Conservation (phyloP, 2,329 filamentous ascomycete species). For the Sclerotinia minor region DNA sequence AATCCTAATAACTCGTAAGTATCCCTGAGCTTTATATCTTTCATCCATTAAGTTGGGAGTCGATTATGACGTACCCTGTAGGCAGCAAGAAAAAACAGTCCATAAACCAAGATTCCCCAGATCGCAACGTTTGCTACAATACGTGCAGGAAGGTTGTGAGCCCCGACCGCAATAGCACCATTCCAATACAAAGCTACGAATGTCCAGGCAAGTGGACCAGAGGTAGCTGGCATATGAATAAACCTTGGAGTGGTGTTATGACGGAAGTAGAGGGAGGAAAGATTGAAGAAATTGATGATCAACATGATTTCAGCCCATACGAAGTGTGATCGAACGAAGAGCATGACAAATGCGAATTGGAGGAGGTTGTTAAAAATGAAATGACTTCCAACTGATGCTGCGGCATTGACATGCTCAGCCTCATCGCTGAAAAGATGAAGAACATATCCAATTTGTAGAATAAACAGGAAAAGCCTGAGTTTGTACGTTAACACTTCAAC, state of each 20-base stretch:
- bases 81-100: constrained; percentile 69
- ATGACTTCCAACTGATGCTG: constrained; percentile 77
- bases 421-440: constrained; percentile 72
- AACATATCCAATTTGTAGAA: constrained; percentile 75
- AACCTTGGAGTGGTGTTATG: constrained; percentile 69
- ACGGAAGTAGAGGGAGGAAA: constrained; percentile 76
- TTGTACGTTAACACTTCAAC: background rate
- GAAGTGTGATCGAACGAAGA: constrained; percentile 77
- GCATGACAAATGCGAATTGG: constrained; percentile 77
- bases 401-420: constrained; percentile 61
- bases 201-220: constrained; percentile 80
- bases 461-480: constrained; percentile 67
- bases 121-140: constrained; percentile 86
- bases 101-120: constrained; percentile 78
- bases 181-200: constrained; percentile 88
- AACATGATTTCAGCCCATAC: constrained; percentile 74
- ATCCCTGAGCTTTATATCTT: background rate
- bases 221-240: constrained; percentile 74
- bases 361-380: constrained; percentile 86
- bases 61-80: constrained; percentile 60
- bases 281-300: constrained; percentile 79
- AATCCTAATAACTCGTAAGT: constrained; percentile 50
- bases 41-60: background rate
- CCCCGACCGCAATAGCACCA: constrained; percentile 77
- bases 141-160: constrained; percentile 65